Base-by-base conservation (phyloP, 2,329 filamentous ascomycete species). In the Dactylella cylindrospora region DNA sequence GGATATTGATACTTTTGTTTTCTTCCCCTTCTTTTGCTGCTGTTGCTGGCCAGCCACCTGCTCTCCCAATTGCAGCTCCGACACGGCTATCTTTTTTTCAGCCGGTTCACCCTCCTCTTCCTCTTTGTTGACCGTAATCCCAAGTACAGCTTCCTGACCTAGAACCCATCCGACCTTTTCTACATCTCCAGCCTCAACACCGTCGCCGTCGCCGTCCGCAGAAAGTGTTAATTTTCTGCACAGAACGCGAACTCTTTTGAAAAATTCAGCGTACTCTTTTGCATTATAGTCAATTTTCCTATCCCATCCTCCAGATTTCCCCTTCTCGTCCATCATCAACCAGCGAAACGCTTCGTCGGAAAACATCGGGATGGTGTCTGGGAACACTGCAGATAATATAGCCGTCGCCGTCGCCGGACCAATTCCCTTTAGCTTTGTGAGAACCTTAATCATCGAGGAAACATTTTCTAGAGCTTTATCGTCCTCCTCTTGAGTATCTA, bases 381-480 rank as follows among this genome's bases (percentile, higher is more conserved):
- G 78, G 60, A 83, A 78, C 65, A 83, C 79, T 3, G 85, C 80
- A 3, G 84, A 80, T 2, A 93, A 77, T 1, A 91, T 73, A 25
- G 93, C 78, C 1, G 85, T 88, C 0, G 86, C 87, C 0, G 87
- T 91, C 5, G 88, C 88, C 1, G 88, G 86, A 0, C 88, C 88
- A 64, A 94, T 81, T 26, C 88, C 88, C 65, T 78, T 84, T n/a
- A 93, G 75, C 51, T 76, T 76, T 1, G 76, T 77, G 8, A 90
- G 75, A 1, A 73, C 72, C 2, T 76, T 76, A 5, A 88, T 70
- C 2, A 81, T 77, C 5, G 73, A 70, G 1, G 73, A 50, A 0
- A 71, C 66, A 31, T 74, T 70, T 3, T 45, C 57, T 5, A 64
- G 28, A 8, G 65, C 50, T 6, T 51, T 17, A 6, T 71, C 65